Conservation (phyloP, 805 yeast genomes). For the Candida awuae region DNA sequence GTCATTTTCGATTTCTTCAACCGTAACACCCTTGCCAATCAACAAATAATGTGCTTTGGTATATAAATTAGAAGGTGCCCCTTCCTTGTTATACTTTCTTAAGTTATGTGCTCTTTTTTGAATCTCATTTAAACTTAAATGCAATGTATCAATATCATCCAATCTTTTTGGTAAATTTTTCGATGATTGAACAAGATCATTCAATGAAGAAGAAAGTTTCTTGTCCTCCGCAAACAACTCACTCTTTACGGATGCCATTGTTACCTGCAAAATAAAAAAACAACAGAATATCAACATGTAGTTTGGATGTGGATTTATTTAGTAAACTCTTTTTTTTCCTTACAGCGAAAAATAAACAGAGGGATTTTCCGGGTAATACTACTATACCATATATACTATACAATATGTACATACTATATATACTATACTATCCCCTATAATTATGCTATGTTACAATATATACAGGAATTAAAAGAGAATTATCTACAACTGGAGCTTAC, state of each 20-base stretch:
- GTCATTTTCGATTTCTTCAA: conserved; percentile 70
- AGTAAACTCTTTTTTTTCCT: background rate
- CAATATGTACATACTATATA: too few species aligned
- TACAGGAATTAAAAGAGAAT: too few species aligned
- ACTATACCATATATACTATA: too few species aligned
- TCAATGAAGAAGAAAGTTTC: conserved; percentile 28
- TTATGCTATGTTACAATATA: too few species aligned
- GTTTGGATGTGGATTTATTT: background rate
- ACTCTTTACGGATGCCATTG: background rate
- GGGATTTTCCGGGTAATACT: too few species aligned
- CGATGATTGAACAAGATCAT: conserved; percentile 72
- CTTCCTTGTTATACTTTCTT: conserved; percentile 35
- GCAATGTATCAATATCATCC: conserved; percentile 71
- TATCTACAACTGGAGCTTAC: conserved; percentile 3
- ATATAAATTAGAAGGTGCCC: conserved; percentile 32
- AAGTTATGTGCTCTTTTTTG: conserved; percentile 55
- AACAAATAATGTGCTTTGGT: conserved; percentile 81
- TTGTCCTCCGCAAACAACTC: conserved; percentile 3
- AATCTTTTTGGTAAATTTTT: conserved; percentile 58
- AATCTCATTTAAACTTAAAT: conserved; percentile 72
- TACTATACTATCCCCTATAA: too few species aligned
- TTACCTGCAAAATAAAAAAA: too few species aligned
- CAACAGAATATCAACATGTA: too few species aligned
- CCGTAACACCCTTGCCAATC: conserved; percentile 82
- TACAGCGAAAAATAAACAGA: too few species aligned